Evolutionary conservation across 331 rosid species (phyloP).

Genomic region (Quercus phellos): DNA sequence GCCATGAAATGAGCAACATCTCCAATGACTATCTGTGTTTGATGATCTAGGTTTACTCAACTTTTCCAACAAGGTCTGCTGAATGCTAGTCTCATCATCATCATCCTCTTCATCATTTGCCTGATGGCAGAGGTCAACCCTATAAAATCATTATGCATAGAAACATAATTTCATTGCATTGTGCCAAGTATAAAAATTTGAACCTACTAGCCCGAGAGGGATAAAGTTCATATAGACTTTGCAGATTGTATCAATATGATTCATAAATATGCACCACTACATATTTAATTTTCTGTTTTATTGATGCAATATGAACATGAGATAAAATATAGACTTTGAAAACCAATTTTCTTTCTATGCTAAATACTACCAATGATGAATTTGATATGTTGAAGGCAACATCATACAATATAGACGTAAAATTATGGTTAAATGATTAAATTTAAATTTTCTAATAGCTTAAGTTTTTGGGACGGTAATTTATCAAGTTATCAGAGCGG

Average conservation of each 20-base stretch:
- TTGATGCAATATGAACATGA: background rate
- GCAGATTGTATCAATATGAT: background rate
- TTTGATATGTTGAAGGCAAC: too few species aligned
- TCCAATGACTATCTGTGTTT: slow-evolving; percentile 27
- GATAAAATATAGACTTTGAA: too few species aligned
- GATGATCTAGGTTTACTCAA: slow-evolving; percentile 29
- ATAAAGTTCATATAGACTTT: background rate
- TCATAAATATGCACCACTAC: background rate
- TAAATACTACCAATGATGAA: too few species aligned
- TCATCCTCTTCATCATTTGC: slow-evolving; percentile 65
- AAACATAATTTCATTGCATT: slow-evolving; percentile 21
- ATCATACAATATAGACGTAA: too few species aligned
- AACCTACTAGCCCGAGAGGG: background rate
- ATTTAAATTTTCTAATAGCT: too few species aligned
- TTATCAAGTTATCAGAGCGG: too few species aligned
- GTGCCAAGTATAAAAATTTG: background rate
- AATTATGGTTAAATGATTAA: too few species aligned
- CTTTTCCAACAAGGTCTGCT: slow-evolving; percentile 44
- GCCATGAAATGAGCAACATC: slow-evolving; percentile 53
- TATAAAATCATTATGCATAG: slow-evolving; percentile 40
- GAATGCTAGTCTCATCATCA: slow-evolving; percentile 35
- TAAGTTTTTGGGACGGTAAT: too few species aligned
- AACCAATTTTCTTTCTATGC: too few species aligned
- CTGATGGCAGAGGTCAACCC: slow-evolving; percentile 86
- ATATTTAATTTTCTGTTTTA: background rate